Evolutionary conservation across 2,329 filamentous ascomycete genomes (phyloP).

Genomic region (Alternaria infectoria): DNA sequence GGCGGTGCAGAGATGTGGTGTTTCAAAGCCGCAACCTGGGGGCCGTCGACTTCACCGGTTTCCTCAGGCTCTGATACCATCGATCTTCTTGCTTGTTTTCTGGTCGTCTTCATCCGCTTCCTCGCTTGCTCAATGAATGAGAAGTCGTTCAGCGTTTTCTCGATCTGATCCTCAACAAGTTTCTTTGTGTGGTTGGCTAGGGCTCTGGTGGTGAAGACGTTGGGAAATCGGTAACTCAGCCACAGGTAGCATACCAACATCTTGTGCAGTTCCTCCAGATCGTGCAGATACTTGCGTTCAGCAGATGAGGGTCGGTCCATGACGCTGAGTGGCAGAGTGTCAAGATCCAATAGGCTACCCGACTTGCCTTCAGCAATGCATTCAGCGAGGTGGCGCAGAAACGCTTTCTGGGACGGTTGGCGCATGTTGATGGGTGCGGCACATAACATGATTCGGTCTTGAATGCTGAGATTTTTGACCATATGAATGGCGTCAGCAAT

Average conservation of each 20-base stretch:
- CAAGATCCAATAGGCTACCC: conserved; percentile 74
- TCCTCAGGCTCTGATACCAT: neutral
- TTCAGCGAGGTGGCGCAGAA: conserved; percentile 69
- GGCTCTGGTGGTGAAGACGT: conserved; percentile 75
- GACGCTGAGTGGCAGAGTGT: conserved; percentile 72
- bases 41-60: neutral
- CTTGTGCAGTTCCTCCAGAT: conserved; percentile 81
- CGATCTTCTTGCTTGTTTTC: conserved; percentile 12
- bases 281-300: conserved; percentile 65
- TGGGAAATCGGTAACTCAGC: conserved; percentile 87
- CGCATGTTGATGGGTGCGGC: conserved; percentile 70
- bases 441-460: conserved; percentile 78
- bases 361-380: conserved; percentile 71
- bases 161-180: conserved; percentile 78
- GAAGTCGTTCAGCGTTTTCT: conserved; percentile 65
- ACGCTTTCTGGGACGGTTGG: conserved; percentile 52
- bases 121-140: conserved; percentile 46
- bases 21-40: neutral
- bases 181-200: conserved; percentile 81
- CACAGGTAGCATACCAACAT: conserved; percentile 86
- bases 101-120: conserved; percentile 4
- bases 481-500: conserved; percentile 78
- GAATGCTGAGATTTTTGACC: conserved; percentile 69
- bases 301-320: conserved; percentile 64
- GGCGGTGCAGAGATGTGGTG: conserved; percentile 6